Evolutionary conservation across 257 asterid species (phyloP).

Genomic region (Haberlea rhodopensis): DNA sequence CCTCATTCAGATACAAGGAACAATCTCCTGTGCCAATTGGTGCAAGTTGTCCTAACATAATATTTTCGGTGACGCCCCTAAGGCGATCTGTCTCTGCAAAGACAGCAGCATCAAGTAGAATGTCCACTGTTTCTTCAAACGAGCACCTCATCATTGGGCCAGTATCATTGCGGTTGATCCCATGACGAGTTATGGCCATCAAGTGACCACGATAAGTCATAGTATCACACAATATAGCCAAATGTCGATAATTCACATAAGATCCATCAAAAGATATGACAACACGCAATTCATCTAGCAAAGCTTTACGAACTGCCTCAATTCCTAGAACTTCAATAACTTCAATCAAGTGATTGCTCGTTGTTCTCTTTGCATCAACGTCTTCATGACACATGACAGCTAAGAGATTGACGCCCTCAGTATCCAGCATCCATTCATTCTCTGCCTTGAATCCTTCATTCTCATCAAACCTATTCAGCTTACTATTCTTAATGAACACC

Average conservation of each 20-base stretch:
- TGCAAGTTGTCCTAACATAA: slow-evolving; percentile 98
- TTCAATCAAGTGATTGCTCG: slow-evolving; percentile 95
- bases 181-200: slow-evolving; percentile 99
- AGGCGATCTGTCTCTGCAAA: slow-evolving; percentile 82
- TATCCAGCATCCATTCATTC: slow-evolving; percentile 96
- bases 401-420: slow-evolving; percentile 95
- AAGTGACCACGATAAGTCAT: slow-evolving; percentile 99
- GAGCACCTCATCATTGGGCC: slow-evolving; percentile 99
- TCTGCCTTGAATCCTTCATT: slow-evolving; percentile 84
- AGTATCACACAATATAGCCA: slow-evolving; percentile 95
- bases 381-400: slow-evolving; percentile 95
- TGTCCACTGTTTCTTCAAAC: slow-evolving; percentile 95
- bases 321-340: slow-evolving; percentile 97
- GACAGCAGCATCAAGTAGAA: slow-evolving; percentile 97
- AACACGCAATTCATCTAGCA: slow-evolving; percentile 94
- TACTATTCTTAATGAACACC: slow-evolving; percentile 83
- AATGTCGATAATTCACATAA: slow-evolving; percentile 87
- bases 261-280: slow-evolving; percentile 99
- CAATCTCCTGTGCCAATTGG: slow-evolving; percentile 99
- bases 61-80: slow-evolving; percentile 92
- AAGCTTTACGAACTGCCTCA: slow-evolving; percentile 90
- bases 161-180: slow-evolving; percentile 90
- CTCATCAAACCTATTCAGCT: slow-evolving; percentile 72
- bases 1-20: slow-evolving; percentile 73
- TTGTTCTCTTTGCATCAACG: slow-evolving; percentile 84